Base-by-base conservation (phyloP, 139 green algal species). In the Tetraselmis chui region DNA sequence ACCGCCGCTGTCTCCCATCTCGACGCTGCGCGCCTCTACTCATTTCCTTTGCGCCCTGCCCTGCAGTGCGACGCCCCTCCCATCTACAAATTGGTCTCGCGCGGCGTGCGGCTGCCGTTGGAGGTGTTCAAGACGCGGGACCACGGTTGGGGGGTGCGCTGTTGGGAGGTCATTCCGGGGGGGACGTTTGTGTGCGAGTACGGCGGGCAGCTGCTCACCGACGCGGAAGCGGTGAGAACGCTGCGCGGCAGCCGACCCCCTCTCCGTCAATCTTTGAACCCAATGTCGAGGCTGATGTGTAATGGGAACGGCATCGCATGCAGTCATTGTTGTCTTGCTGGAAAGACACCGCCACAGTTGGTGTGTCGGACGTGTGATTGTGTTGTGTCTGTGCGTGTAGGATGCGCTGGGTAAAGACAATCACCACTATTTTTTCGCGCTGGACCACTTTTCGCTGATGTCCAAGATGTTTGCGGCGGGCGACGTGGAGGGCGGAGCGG, bases 61-160 rank as follows among this genome's bases (percentile, higher is more conserved):
- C 76, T 82, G 80, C 82, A 80, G 67, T 11, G 23, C 1, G 23
- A 28, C 18, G 31, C 28, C 1, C 89, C 86, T 82, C 5, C 28
- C n/a, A 27, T 2, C 59, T 91, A 91, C 84, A 78, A 83, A 29
- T 82, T 88, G 79, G 82, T 91, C 27, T 80, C 30, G 23, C 2
- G 76, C 0, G 90, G 91, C 76, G 77, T 94, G 59, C 23, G 26
- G 1, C 80, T 90, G 80, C 90, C 90, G 0, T 87, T 95, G 59
- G 90, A 95, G 86, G 81, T 95, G 30, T 94, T 93, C 84, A 87
- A 87, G 59, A 93, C 88, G 0, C 26, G n/a, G n/a, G 29, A 30
- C 58, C 82, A 87, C 28, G 91, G 91, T 0, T 95, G 88, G 88
- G 92, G 91, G 0, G 82, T 95, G 83, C 90, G 91, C 75, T 94